Base-by-base conservation (phyloP, 177 flowering plant genomes). In the Tripterygium wilfordii region DNA sequence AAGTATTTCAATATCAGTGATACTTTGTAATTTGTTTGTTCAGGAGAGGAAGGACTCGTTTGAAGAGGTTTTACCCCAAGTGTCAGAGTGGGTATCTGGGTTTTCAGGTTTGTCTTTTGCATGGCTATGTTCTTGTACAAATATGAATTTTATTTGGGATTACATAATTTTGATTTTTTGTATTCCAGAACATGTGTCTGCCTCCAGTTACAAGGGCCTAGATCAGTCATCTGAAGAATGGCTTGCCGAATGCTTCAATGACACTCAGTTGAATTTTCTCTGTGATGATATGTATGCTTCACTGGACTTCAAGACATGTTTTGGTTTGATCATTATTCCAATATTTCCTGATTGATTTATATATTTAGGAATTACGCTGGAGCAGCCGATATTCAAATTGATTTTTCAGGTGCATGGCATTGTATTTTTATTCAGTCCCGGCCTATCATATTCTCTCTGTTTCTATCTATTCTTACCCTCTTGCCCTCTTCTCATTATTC, bases 161-260 rank as follows among this genome's bases (percentile, higher is more conserved):
- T 44, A 29, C 36, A 14, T 18, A 42, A 31, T 20, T 12, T 2
- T 23, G n/a, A 24, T 22, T 48, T 10, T 32, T 27, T 21, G 31
- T 58, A 22, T 45, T 67, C 22, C 41, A 72, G 86, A 53, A 45
- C 71, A 53, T 61, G 53, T 57, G 19, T 60, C 77, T 55, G 67
- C 58, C 36, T 53, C 69, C 29, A 56, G 66, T 58, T 49, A 45
- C 42, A 88, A 68, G 48, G 64, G 51, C 31, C 52, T 79, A 47
- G 90, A 80, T 56, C 79, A 60, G 40, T 64, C 79, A 53, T 56
- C 82, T 53, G 95, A 83, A 44, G 62, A 63, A 26, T 91, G 96
- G 95, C 55, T 87, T 59, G 63, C 80, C 13, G 67, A 78, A 30
- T 85, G 84, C 75, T 71, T 85, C 16, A 81, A 63, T 59, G 88